Base-by-base conservation (phyloP, 2,329 filamentous ascomycete species). In the Penicillium sp. region DNA sequence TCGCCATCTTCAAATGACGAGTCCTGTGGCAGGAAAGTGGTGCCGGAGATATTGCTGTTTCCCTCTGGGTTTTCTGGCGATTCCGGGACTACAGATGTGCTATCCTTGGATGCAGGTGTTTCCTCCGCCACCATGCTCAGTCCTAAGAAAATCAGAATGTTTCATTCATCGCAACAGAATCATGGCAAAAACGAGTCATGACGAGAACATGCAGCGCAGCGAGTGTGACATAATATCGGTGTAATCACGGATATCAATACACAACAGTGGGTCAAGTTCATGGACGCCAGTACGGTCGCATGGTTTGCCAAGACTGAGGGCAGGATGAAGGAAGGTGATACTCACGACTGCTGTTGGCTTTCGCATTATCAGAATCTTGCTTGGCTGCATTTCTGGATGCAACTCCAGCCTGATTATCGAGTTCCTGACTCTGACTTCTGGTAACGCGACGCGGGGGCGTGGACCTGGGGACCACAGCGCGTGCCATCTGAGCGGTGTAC, bases 351-450 rank as follows among this genome's bases (percentile, higher is more conserved):
- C 36, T 10, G 5, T n/a, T 35, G 16, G 40, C 49, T 46, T 53
- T 31, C 31, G 53, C 47, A 11, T 54, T 50, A 4, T 10, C 27
- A n/a, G 28, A 11, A 38, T 28, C 18, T 27, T 43, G 41, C 24
- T 20, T 30, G 16, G 31, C 25, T 38, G 13, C 33, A 31, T 46
- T 13, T 30, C 39, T 40, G 39, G 28, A 28, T 24, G 41, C 54
- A 47, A 50, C 40, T 35, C 42, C 48, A 25, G 39, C 33, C 42
- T 22, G 36, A 41, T 46, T 44, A 7, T 53, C 44, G 36, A 66
- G 52, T 35, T 74, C 69, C 18, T 66, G 66, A 57, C 73, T 76
- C 46, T 64, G 66, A 47, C 73, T 75, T 47, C 73, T 64, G 6
- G 72, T 73, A 20, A 67, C 56, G 44, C 73, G 62, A 16, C 46